Conservation (phyloP, 2,329 filamentous ascomycete genomes). For the Fusarium longipes region DNA sequence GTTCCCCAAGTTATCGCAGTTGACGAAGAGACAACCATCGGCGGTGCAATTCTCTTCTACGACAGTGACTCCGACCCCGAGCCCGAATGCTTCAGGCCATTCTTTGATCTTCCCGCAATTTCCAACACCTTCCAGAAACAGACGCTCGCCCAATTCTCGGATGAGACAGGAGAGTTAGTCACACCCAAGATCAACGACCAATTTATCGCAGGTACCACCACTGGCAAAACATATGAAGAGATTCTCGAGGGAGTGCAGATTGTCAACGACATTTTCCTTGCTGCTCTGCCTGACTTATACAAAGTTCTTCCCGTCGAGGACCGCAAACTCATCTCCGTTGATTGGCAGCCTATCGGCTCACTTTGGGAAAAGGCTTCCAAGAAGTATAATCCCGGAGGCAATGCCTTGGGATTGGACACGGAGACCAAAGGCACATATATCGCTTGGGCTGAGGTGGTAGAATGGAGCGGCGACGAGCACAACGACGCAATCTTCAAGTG, state of each 20-base stretch:
- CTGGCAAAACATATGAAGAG: conserved; percentile 20
- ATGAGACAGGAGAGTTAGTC: conserved; percentile 29
- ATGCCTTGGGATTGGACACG: conserved; percentile 24
- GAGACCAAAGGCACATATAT: conserved; percentile 28
- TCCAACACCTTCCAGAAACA: conserved; percentile 27
- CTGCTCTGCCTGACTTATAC: conserved; percentile 13
- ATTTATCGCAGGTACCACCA: conserved; percentile 29
- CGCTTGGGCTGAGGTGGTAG: conserved; percentile 34
- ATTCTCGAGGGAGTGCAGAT: conserved; percentile 17
- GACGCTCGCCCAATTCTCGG: conserved; percentile 10
- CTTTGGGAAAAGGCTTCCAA: conserved; percentile 21
- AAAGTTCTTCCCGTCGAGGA: conserved; percentile 14
- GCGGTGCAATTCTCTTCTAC: conserved; percentile 27
- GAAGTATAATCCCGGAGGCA: conserved; percentile 17
- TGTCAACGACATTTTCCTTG: conserved; percentile 16
- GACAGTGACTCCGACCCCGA: conserved; percentile 26
- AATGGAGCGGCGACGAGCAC: conserved; percentile 29
- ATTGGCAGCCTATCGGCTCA: conserved; percentile 30
- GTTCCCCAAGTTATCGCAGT: conserved; percentile 29
- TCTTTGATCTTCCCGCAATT: conserved; percentile 25
- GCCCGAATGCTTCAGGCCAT: conserved; percentile 27
- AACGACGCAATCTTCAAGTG: conserved; percentile 26
- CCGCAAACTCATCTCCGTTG: conserved; percentile 21
- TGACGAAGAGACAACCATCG: conserved; percentile 27
- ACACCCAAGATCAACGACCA: conserved; percentile 28